These are phyloP conservation scores for Leishmania tropica DNA, from an alignment of 208 protist genomes.

Conservation along the genomic window DNA sequence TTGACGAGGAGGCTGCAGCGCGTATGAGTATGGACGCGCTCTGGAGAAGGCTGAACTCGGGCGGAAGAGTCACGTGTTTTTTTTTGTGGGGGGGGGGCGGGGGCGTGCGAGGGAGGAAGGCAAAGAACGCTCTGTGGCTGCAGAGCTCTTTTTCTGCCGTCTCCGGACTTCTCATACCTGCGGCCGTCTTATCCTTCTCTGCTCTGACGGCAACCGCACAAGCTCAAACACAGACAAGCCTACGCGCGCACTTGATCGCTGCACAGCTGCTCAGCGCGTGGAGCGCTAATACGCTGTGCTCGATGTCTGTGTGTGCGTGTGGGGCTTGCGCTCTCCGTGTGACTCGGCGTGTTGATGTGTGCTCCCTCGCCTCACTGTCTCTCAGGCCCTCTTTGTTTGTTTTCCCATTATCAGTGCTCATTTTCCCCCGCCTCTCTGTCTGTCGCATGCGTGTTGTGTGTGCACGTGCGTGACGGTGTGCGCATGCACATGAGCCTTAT, in stretches of 20 bases:
- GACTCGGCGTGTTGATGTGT: neutral
- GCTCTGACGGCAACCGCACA: neutral
- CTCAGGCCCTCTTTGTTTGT: too few species aligned
- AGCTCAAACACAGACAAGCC: neutral
- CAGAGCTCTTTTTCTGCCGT: neutral
- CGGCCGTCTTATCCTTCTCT: neutral
- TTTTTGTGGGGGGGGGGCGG: too few species aligned
- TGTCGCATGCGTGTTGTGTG: neutral
- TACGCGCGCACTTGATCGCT: neutral
- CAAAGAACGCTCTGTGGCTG: constrained; percentile 2
- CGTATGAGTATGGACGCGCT: neutral
- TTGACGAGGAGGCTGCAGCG: neutral
- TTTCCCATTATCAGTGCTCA: too few species aligned
- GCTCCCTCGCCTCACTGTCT: too few species aligned
- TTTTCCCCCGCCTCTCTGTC: too few species aligned
- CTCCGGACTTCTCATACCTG: neutral
- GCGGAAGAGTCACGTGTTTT: neutral
- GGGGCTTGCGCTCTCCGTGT: neutral
- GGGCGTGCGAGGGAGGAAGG: too few species aligned
- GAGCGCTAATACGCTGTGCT: neutral
- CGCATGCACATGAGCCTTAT: neutral
- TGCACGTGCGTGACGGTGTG: neutral
- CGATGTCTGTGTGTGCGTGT: neutral
- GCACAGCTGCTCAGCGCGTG: neutral
- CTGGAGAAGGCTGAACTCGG: neutral